Evolutionary conservation across 805 yeast species (phyloP), one percentile per base, ranked within the genome.

Genomic region (Starmerella floricola): DNA sequence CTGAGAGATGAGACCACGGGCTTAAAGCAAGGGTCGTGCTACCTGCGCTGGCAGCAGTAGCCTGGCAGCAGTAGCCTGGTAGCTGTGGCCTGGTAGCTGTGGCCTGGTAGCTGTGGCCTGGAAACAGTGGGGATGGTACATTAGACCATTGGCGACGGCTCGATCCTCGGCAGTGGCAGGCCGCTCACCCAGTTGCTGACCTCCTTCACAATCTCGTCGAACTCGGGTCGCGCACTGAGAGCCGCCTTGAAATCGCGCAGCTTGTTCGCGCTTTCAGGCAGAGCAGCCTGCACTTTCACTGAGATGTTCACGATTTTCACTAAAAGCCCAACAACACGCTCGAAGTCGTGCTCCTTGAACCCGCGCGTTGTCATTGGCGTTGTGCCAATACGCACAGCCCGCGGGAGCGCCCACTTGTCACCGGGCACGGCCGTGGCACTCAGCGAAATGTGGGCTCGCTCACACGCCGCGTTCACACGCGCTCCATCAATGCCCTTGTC

Each of bases 281-380:
- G 74, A 46, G 73, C 68, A 41, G 72, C 66, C 69, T 91, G 97
- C 47, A 80, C 72, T 50, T 72, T 69, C 59, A 73, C 73, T 42
- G 96, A 87, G 55, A 76, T 74, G 53, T 71, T 61, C 45, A 86
- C 86, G 24, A 93, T 86, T 54, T 65, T 68, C 66, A 79, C 85
- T 62, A 84, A 80, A 70, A 77, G 83, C 48, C 69, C 68, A 33
- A 77, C 94, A 54, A 87, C 80, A 57, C 73, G 76, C 54, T 65
- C 72, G 64, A 88, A 91, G 60, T 91, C 96, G 43, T 68, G 78
- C 60, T 82, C 86, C 44, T 84, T 81, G 58, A 86, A 76, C 52
- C 98, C 98, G 68, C 98, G 81, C 43, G 96, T 83, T 47, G 96
- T 78, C 96, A 88, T 88, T 38, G 96, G 95, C 52, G 98, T 96